Percentiles rank a stretch among this genome's conserved stretches.
Evolutionary conservation across 2,329 filamentous ascomycete species (phyloP).

Genomic region (Dactylella cylindrospora): DNA sequence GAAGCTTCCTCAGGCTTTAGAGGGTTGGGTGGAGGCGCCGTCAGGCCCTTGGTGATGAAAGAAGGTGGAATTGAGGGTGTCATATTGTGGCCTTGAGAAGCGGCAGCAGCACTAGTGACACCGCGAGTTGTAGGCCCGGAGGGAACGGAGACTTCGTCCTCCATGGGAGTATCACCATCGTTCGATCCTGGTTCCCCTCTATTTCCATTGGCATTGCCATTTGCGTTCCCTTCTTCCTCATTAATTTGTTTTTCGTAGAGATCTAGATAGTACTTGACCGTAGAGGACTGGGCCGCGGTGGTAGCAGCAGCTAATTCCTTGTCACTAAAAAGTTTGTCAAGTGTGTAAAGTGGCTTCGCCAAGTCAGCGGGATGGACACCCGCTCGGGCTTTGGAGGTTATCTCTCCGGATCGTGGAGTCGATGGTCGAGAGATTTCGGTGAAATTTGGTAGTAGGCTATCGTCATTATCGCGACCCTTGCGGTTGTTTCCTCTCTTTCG

Average conservation of each 20-base stretch:
- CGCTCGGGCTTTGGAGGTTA: slow-evolving; percentile 11
- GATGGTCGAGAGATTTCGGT: slow-evolving; percentile 37
- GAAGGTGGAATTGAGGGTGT: slow-evolving; percentile 34
- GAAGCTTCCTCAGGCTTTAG: slow-evolving; percentile 28
- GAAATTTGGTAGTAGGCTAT: slow-evolving; percentile 24
- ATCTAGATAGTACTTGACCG: slow-evolving; percentile 31
- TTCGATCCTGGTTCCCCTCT: slow-evolving; percentile 13
- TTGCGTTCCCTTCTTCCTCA: slow-evolving; percentile 1
- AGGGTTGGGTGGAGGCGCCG: slow-evolving; percentile 25
- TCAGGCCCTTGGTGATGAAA: slow-evolving; percentile 38
- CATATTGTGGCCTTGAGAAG: slow-evolving; percentile 34
- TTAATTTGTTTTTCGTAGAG: slow-evolving; percentile 1
- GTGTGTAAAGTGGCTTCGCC: slow-evolving; percentile 40
- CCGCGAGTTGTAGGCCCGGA: slow-evolving; percentile 25
- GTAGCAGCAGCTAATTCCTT: slow-evolving; percentile 35
- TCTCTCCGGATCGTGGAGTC: slow-evolving; percentile 35
- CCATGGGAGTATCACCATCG: slow-evolving; percentile 18
- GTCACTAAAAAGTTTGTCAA: slow-evolving; percentile 42
- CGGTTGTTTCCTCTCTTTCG: slow-evolving; percentile 44
- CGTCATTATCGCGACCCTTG: slow-evolving; percentile 39
- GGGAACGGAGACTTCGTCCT: slow-evolving; percentile 10
- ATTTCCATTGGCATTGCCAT: slow-evolving; percentile 21
- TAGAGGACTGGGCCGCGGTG: slow-evolving; percentile 24
- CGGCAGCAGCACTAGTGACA: slow-evolving; percentile 27
- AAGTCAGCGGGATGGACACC: slow-evolving; percentile 38